Evolutionary conservation across 371 early-diverging fungal genomes (phyloP), one percentile per base, ranked within the genome.

Genomic region (Syncephalastrum monosporum): DNA sequence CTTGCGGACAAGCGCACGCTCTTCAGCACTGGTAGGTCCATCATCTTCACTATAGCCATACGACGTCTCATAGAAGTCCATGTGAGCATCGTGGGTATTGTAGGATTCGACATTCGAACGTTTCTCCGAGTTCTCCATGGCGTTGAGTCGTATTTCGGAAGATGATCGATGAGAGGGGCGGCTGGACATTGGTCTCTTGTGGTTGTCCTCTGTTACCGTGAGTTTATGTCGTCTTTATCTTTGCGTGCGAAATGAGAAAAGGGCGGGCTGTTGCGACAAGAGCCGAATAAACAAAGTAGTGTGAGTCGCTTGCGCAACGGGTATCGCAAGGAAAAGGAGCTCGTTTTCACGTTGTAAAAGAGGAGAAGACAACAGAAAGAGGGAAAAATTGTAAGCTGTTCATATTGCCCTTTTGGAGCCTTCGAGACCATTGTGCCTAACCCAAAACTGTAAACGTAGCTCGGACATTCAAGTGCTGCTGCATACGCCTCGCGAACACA

Each of bases 1-100:
- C 47, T 70, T 72, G 44, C 76, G 61, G 17, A 71, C 65, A 21
- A 75, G 61, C 7, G 63, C 51, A 23, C 59, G 67, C 25, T 75
- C 72, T 44, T 67, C 69, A 16, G 46, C 55, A 10, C 55, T 15
- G 23, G 50, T 48, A 15, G 45, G 45, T 42, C 42, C 55, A 3
- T 63, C 50, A 1, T 57, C 61, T 12, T 41, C 56, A 15, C 55
- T 53, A 43, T 48, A 53, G 17, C 17, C 54, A 14, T 60, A 60
- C 19, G 60, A 54, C 14, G 54, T 52, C 23, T 53, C 54, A 15
- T 53, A 53, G 17, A 16, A 25, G 14, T 60, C 55, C 38, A 33
- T 33, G 10, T 12, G 38, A 33, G 38, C 8, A 10, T 33, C 38
- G 12, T 33, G 5, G 38, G 38, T 33, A 10, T 12, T 33, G 38